A percentile compares a stretch with the other conserved stretches of the same genome.
Evolutionary conservation across 768 basidiomycete genomes (phyloP).

Genomic region (Gloeophyllum trabeum): DNA sequence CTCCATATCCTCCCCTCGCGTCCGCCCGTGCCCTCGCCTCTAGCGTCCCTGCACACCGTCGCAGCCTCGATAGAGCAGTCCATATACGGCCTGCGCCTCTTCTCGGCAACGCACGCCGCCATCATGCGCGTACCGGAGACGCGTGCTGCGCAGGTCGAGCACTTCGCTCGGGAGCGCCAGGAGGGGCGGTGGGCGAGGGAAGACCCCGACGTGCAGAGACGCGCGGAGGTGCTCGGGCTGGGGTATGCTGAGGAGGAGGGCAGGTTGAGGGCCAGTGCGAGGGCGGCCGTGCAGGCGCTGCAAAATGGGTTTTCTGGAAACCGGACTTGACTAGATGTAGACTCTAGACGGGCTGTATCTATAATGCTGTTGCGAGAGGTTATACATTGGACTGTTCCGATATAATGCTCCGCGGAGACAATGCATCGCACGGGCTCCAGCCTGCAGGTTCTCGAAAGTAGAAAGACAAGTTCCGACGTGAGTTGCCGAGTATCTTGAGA

Average conservation of each 20-base stretch:
- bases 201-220: constrained; percentile 34
- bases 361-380: too few species aligned
- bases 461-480: too few species aligned
- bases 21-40: constrained; percentile 16
- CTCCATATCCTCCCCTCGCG: constrained; percentile 30
- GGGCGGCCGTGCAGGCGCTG: neutral
- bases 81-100: constrained; percentile 36
- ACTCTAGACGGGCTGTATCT: too few species aligned
- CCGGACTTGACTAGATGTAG: too few species aligned
- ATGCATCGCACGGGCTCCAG: too few species aligned
- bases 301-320: neutral
- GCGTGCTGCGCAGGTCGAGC: constrained; percentile 32
- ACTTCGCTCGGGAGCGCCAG: constrained; percentile 46
- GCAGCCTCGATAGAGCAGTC: constrained; percentile 22
- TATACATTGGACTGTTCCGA: too few species aligned
- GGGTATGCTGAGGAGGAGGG: constrained; percentile 22
- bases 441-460: too few species aligned
- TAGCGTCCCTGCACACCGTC: constrained; percentile 9
- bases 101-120: constrained; percentile 46
- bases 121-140: constrained; percentile 40
- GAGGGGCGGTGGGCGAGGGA: constrained; percentile 39
- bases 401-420: too few species aligned
- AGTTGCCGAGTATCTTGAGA: too few species aligned
- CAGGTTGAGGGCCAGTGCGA: constrained; percentile 11
- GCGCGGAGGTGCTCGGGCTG: constrained; percentile 35